Conservation (phyloP, 495 filamentous ascomycete genomes). For the Podospora comata region DNA sequence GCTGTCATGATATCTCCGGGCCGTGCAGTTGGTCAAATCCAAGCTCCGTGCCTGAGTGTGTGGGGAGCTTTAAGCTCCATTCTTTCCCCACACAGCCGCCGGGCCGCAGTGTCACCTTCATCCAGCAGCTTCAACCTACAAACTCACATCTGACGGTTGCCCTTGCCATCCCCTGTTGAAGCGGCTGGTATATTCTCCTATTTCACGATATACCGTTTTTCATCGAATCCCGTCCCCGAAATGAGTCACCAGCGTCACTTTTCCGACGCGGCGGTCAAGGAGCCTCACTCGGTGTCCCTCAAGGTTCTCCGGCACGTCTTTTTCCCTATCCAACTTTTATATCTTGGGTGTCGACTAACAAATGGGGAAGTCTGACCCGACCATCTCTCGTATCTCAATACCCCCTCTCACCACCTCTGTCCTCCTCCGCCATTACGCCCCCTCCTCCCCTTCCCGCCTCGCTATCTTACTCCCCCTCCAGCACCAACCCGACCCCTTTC, state of each 20-base stretch:
- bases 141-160: background rate
- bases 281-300: constrained; percentile 79
- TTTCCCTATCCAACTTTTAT: background rate
- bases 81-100: background rate
- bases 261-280: constrained; percentile 56
- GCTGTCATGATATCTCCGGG: background rate
- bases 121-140: background rate
- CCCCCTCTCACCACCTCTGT: constrained; percentile 37
- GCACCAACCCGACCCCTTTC: constrained; percentile 45
- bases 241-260: constrained; percentile 53
- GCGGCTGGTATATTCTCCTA: background rate
- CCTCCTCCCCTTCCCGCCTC: constrained; percentile 40
- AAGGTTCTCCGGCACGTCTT: constrained; percentile 66
- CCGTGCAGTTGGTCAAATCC: background rate
- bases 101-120: background rate
- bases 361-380: constrained; percentile 45
- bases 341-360: background rate
- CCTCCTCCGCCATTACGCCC: constrained; percentile 16
- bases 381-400: constrained; percentile 55
- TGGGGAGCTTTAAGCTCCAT: background rate
- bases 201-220: background rate
- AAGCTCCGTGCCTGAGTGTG: background rate
- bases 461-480: constrained; percentile 36
- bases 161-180: constrained; percentile 14
- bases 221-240: background rate